Evolutionary conservation across 2,329 filamentous ascomycete genomes (phyloP), one percentile per base, ranked within the genome.

Genomic region (Hypoxylon sp.): DNA sequence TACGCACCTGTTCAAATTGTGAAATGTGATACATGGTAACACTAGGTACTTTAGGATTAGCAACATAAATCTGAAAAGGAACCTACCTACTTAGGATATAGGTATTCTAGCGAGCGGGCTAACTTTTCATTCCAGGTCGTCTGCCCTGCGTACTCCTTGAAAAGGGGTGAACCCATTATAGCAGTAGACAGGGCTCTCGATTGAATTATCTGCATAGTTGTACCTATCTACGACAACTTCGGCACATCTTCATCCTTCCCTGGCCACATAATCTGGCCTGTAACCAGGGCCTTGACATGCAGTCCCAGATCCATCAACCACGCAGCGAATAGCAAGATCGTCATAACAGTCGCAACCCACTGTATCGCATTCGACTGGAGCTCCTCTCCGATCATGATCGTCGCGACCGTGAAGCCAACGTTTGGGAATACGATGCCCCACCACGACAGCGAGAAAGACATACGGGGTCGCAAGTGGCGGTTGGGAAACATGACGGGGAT

Each of bases 241-340:
- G 11, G 10, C 21, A 25, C 32, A 65, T 79, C 76, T 59, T 79
- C 76, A 63, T 79, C 78, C 45, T 75, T 76, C 5, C 78, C 78
- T 0, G 78, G 78, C 74, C 76, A 79, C 36, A 79, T 67, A 32
- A 79, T 79, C 52, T 75, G 64, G 45, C 73, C 75, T 19, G 68
- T 69, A 56, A 59, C 71, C 7, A 79, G 71, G 9, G 78, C 76
- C 53, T 74, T 75, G 2, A 74, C 34, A 67, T 80, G 77, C 28
- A 64, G 43, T 5, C 34, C 43, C 1, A 73, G 64, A 56, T 77
- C 73, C 65, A 76, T 65, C 4, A 78, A 34, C 77, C 77, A 79
- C 2, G 71, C 62, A 0, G 63, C 58, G 34, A 71, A 60, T 3
- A 74, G 55, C 2, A 68, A 10, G 1, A 67, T 36, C 3, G 73